Evolutionary conservation across 352 stramenopile species (phyloP), one percentile per base, ranked within the genome.

Genomic region (Stephanocyclus meneghinianus): DNA sequence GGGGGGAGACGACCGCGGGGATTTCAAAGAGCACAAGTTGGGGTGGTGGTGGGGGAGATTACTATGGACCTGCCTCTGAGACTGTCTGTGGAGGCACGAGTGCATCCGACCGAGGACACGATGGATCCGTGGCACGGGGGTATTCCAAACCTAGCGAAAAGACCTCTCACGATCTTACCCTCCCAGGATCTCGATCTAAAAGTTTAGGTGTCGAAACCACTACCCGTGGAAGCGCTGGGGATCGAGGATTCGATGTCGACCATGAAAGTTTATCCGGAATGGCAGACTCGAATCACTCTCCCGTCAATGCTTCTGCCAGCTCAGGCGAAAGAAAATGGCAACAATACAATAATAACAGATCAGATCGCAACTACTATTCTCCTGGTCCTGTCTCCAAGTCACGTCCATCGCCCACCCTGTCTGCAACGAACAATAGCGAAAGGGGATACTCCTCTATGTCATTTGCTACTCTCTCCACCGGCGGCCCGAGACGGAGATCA

Each of bases 1-100:
- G 11, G n/a, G 35, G 32, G 35, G 59, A 66, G 10, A 29, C 16
- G 18, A 4, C 2, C 18, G 3, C 10, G 30, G 35, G 35, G 30
- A 56, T 63, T 63, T 56, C 42, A 29, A 72, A 61, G 37, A 72
- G 64, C 37, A 63, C 32, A 1, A 72, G 64, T 63, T 61, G 64
- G 64, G 64, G 64, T 35, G 63, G 63, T 21, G 47, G n/a, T 59
- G 30, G 13, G 21, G 47, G 16, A 11, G 62, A 71, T 71, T 71
- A 71, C 45, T 71, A 71, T 53, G 64, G 50, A 26, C 47, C 47
- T 55, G 30, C 64, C 9, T 63, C 48, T n/a, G 30, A 44, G 15
- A 37, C 35, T 50, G 1, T 29, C 4, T 18, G 61, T 57, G 44
- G 61, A 6, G 61, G 61, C 26, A 55, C 18, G 10, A 57, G n/a